phyloP scores from a whole-genome alignment of 441 rosid genomes.

The Jatropha podagrica region DNA sequence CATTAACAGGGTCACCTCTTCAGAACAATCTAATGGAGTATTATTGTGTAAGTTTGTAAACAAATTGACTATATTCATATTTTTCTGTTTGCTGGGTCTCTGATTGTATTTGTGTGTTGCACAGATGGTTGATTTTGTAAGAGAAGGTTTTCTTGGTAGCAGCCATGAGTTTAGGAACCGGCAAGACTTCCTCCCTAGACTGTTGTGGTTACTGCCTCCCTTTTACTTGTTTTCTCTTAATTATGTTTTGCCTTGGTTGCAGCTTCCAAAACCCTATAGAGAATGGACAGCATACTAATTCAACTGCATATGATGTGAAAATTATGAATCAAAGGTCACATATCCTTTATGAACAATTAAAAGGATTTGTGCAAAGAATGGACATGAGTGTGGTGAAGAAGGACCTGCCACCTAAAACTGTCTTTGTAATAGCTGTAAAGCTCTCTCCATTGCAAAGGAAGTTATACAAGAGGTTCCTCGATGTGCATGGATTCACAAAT shows the following conservation, averaged over 20 bases:
- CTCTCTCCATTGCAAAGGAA: constrained; percentile 92
- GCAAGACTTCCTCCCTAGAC: constrained; percentile 45
- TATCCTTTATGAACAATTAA: constrained; percentile 92
- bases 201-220: constrained; percentile 23
- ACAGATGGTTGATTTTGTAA: constrained; percentile 99
- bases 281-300: constrained; percentile 98
- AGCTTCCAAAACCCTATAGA: constrained; percentile 99
- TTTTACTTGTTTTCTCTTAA: constrained; percentile 23
- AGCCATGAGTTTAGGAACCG: constrained; percentile 98
- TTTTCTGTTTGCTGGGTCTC: constrained; percentile 12
- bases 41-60: constrained; percentile 77
- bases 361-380: constrained; percentile 99
- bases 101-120: constrained; percentile 31
- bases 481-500: constrained; percentile 78
- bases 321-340: constrained; percentile 99
- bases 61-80: constrained; percentile 13
- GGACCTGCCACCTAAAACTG: constrained; percentile 99
- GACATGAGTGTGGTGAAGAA: constrained; percentile 98
- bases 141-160: constrained; percentile 99
- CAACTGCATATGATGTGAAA: constrained; percentile 92
- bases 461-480: constrained; percentile 92
- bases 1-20: constrained; percentile 99
- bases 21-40: constrained; percentile 99
- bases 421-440: constrained; percentile 93
- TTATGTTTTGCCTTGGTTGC: constrained; percentile 32